phyloP scores from a whole-genome alignment of 176 grass and related monocot genomes.

The Eremochloa ophiuroides region DNA sequence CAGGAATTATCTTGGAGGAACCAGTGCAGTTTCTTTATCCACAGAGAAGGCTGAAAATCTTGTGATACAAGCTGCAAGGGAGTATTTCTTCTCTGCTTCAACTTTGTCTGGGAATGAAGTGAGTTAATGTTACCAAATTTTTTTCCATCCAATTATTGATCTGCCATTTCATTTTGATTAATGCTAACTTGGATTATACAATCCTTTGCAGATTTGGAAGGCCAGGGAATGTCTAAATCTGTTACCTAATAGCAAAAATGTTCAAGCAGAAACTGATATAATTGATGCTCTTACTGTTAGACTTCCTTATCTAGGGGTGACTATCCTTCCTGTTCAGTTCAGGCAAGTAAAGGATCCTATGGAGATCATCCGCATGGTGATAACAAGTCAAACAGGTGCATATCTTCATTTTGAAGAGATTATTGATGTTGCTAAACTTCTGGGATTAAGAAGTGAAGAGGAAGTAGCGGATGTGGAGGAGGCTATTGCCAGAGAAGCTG shows the following conservation, averaged over 20 bases:
- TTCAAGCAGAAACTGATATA: constrained; percentile 88
- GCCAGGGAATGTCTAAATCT: constrained; percentile 94
- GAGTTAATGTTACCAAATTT: constrained; percentile 31
- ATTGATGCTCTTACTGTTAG: constrained; percentile 90
- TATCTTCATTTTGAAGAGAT: constrained; percentile 97
- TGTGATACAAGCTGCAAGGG: constrained; percentile 84
- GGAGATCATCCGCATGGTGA: constrained; percentile 79
- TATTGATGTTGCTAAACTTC: constrained; percentile 79
- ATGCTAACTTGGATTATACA: constrained; percentile 27
- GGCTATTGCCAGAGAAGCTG: constrained; percentile 90
- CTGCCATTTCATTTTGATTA: constrained; percentile 18
- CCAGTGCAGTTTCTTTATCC: constrained; percentile 68
- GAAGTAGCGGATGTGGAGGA: constrained; percentile 83
- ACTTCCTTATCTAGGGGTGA: constrained; percentile 87
- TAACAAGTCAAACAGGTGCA: constrained; percentile 74
- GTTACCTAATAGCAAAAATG: constrained; percentile 69
- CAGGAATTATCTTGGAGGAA: constrained; percentile 96
- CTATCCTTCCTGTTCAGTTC: constrained; percentile 93
- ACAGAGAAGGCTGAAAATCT: constrained; percentile 76
- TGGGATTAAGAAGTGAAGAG: constrained; percentile 80
- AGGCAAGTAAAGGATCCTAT: constrained; percentile 87
- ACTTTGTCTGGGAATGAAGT: constrained; percentile 86
- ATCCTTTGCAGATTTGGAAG: constrained; percentile 88
- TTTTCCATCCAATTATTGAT: constrained; percentile 24
- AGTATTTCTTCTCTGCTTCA: constrained; percentile 99